Evolutionary conservation across 805 yeast species (phyloP).

Genomic region (Clavispora phyllophila): DNA sequence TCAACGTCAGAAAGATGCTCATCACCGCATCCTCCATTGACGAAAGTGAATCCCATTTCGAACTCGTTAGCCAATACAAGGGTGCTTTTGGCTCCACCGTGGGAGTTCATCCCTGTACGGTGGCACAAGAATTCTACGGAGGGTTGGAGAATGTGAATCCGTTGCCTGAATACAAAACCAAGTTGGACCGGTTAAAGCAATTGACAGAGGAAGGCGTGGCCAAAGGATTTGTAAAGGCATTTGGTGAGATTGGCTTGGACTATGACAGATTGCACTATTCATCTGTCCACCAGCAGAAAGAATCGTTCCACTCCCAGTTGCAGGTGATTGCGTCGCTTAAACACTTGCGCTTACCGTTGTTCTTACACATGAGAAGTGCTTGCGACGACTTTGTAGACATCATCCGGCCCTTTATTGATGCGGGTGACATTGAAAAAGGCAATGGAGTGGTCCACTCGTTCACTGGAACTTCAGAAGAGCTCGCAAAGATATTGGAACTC

Average conservation of each 20-base stretch:
- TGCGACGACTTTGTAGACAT: conserved; percentile 70
- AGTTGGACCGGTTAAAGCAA: conserved; percentile 44
- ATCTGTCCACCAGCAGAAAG: conserved; percentile 57
- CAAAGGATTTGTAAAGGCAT: conserved; percentile 61
- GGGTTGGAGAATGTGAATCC: conserved; percentile 33
- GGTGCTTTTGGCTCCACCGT: conserved; percentile 56
- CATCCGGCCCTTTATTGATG: conserved; percentile 55
- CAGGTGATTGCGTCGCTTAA: conserved; percentile 46
- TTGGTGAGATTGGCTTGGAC: conserved; percentile 95
- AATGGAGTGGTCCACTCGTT: conserved; percentile 93
- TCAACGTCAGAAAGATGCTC: conserved; percentile 64
- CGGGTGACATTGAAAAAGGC: conserved; percentile 35
- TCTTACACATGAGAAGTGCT: conserved; percentile 86
- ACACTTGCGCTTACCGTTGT: conserved; percentile 61
- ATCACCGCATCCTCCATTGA: conserved; percentile 77
- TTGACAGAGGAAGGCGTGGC: conserved; percentile 46
- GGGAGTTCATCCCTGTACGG: conserved; percentile 95
- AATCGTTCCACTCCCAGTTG: conserved; percentile 69
- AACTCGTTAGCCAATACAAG: conserved; percentile 41
- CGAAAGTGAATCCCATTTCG: conserved; percentile 62
- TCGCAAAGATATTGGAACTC: conserved; percentile 47
- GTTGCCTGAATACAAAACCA: conserved; percentile 28
- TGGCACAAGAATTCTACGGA: conserved; percentile 40
- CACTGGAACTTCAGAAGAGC: conserved; percentile 73
- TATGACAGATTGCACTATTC: conserved; percentile 85